These are phyloP conservation scores for Talaromyces amestolkiae DNA, from an alignment of 2,329 filamentous ascomycete genomes.

Conservation along the genomic window DNA sequence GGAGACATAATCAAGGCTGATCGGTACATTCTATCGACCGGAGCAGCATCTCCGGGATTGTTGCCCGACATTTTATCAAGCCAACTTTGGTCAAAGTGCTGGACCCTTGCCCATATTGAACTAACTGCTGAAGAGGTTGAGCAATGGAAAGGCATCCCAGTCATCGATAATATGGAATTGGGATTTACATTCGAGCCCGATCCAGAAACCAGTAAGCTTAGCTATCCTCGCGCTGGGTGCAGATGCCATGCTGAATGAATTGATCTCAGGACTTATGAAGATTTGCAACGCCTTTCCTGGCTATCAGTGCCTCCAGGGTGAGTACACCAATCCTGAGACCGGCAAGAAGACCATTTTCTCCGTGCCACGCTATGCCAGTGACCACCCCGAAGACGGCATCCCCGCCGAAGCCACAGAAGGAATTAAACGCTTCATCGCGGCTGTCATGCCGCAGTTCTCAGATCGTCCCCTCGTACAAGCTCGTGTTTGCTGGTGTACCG, in stretches of 20 bases:
- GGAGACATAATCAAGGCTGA: slow-evolving; percentile 43
- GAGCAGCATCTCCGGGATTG: slow-evolving; percentile 48
- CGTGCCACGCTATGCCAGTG: slow-evolving; percentile 25
- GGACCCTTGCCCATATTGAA: slow-evolving; percentile 53
- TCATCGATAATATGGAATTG: slow-evolving; percentile 49
- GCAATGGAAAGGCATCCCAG: slow-evolving; percentile 49
- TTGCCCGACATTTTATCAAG: slow-evolving; percentile 48
- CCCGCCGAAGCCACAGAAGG: slow-evolving; percentile 47
- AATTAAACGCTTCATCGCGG: slow-evolving; percentile 50
- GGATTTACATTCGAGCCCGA: slow-evolving; percentile 53
- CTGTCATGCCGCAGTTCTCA: slow-evolving; percentile 55
- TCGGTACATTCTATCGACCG: slow-evolving; percentile 50
- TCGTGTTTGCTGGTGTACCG: slow-evolving; percentile 57
- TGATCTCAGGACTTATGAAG: slow-evolving; percentile 27
- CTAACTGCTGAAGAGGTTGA: slow-evolving; percentile 48
- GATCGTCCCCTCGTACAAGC: slow-evolving; percentile 46
- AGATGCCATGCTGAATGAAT: not conserved
- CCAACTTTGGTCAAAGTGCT: slow-evolving; percentile 55
- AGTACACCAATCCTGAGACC: slow-evolving; percentile 10
- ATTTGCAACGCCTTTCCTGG: slow-evolving; percentile 56
- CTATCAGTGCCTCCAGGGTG: slow-evolving; percentile 33
- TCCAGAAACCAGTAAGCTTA: slow-evolving; percentile 34
- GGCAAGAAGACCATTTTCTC: slow-evolving; percentile 43
- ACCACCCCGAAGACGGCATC: slow-evolving; percentile 45
- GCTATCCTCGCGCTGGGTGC: not conserved